These are phyloP conservation scores for Xylaria sp. DNA, from an alignment of 2,329 filamentous ascomycete genomes.

Conservation along the genomic window DNA sequence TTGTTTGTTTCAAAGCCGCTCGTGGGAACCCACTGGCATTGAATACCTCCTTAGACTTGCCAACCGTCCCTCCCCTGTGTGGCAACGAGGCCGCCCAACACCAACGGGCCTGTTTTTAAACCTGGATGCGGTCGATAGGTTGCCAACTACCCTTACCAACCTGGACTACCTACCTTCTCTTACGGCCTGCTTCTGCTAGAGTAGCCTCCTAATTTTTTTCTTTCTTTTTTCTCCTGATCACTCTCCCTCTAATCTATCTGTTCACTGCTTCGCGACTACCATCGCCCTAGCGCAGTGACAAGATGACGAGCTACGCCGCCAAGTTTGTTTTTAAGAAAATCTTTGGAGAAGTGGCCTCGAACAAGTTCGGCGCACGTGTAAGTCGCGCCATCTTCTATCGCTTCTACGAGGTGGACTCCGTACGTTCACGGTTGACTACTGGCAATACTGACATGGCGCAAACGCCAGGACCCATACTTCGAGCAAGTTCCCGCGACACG, in stretches of 20 bases:
- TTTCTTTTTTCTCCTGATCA: background rate
- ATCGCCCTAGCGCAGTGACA: slow-evolving; percentile 19
- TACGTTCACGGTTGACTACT: slow-evolving; percentile 32
- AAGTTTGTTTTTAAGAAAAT: slow-evolving; percentile 61
- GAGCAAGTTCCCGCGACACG: slow-evolving; percentile 77
- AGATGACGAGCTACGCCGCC: slow-evolving; percentile 56
- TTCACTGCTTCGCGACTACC: background rate
- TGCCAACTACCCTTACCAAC: background rate
- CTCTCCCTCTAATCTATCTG: background rate
- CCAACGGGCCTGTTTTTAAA: background rate
- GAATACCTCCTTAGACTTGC: background rate
- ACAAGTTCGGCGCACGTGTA: slow-evolving; percentile 62
- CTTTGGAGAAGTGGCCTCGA: slow-evolving; percentile 57
- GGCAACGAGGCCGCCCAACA: background rate
- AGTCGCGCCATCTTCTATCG: slow-evolving; percentile 33
- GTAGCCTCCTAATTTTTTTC: background rate
- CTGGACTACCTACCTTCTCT: background rate
- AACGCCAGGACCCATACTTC: slow-evolving; percentile 81
- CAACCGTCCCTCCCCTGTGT: background rate
- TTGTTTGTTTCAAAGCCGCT: slow-evolving; percentile 8
- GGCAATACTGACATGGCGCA: slow-evolving; percentile 32
- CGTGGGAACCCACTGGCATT: background rate
- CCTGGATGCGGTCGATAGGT: background rate
- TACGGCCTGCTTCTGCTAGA: background rate
- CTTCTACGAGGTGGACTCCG: background rate